A percentile compares a stretch with the other conserved stretches of the same genome.
Conservation (phyloP, 768 basidiomycete genomes). For the Arthromyces matolae region DNA sequence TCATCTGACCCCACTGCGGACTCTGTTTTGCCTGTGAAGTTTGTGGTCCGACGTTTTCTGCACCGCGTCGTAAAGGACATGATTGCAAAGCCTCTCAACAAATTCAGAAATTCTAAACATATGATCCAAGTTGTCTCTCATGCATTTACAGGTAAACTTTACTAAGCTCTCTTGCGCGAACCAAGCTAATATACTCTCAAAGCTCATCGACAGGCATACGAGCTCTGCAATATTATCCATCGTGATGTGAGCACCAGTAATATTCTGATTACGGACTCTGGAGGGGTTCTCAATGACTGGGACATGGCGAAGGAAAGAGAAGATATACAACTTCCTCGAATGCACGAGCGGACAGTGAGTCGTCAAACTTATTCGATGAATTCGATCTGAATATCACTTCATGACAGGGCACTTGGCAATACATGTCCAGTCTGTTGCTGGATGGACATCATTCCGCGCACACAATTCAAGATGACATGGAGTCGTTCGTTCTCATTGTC, state of each 20-base stretch:
- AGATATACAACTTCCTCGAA: background rate
- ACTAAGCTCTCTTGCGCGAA: background rate
- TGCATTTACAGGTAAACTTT: slow-evolving; percentile 21
- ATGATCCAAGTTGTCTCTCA: slow-evolving; percentile 18
- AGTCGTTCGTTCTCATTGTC: too few species aligned
- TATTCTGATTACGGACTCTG: slow-evolving; percentile 8
- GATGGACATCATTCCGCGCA: background rate
- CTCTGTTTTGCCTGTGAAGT: too few species aligned
- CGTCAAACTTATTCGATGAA: background rate
- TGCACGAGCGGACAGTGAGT: slow-evolving; percentile 9
- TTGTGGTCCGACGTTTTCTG: slow-evolving; percentile 16
- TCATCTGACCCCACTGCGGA: too few species aligned
- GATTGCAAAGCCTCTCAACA: slow-evolving; percentile 12
- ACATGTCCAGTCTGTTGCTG: slow-evolving; percentile 11
- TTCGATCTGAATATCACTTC: background rate
- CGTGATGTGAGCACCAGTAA: slow-evolving; percentile 11
- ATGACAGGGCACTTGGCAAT: slow-evolving; percentile 14
- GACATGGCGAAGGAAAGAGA: slow-evolving; percentile 8
- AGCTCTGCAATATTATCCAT: slow-evolving; percentile 7
- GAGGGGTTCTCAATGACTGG: slow-evolving; percentile 15
- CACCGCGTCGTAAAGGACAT: slow-evolving; percentile 20
- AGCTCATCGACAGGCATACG: slow-evolving; percentile 12
- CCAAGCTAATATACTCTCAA: background rate
- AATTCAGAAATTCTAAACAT: slow-evolving; percentile 15
- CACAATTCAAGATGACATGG: background rate